phyloP scores from a whole-genome alignment of 495 filamentous ascomycete species.

The Darksidea phi region DNA sequence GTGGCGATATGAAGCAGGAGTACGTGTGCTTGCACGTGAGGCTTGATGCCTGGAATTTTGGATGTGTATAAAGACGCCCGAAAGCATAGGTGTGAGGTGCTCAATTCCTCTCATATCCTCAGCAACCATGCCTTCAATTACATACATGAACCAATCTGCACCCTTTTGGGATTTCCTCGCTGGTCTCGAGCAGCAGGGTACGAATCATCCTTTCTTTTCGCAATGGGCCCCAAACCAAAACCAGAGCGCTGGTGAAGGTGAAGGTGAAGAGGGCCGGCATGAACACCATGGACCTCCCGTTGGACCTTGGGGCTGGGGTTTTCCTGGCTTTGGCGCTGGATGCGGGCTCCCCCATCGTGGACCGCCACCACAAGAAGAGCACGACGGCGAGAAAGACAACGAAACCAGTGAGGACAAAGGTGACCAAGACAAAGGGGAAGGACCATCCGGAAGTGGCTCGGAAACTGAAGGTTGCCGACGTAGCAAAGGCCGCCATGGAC shows the following conservation, averaged over 20 bases:
- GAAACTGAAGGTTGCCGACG: slow-evolving; percentile 14
- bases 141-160: slow-evolving; percentile 46
- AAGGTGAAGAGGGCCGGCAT: slow-evolving; percentile 5
- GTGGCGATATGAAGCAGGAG: neutral
- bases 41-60: neutral
- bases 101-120: neutral
- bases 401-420: slow-evolving; percentile 7
- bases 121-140: slow-evolving; percentile 43
- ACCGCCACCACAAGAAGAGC: neutral
- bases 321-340: slow-evolving; percentile 20
- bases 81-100: neutral
- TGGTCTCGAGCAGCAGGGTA: slow-evolving; percentile 43
- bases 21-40: slow-evolving; percentile 2
- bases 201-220: slow-evolving; percentile 38
- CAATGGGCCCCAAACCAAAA: slow-evolving; percentile 20
- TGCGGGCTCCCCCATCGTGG: slow-evolving; percentile 19
- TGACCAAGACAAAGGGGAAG: slow-evolving; percentile 17
- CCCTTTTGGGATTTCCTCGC: slow-evolving; percentile 52
- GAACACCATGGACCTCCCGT: slow-evolving; percentile 1
- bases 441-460: slow-evolving; percentile 1
- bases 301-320: slow-evolving; percentile 29
- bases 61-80: neutral
- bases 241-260: slow-evolving; percentile 10
- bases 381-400: slow-evolving; percentile 8
- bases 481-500: slow-evolving; percentile 4